Base-by-base conservation (phyloP, 495 filamentous ascomycete genomes). In the Aspergillus sclerotioniger region DNA sequence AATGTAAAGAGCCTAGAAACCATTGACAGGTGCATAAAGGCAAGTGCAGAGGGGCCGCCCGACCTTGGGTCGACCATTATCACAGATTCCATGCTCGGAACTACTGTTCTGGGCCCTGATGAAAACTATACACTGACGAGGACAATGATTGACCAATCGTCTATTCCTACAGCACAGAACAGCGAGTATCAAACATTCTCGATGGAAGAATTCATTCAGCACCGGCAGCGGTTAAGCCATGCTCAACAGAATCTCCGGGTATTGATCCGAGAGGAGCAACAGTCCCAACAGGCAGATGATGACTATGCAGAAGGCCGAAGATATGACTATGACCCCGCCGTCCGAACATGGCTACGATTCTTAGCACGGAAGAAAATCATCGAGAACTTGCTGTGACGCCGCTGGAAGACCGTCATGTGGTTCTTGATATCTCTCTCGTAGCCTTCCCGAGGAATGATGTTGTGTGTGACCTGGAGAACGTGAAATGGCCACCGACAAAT, bases 271-370 rank as follows among this genome's bases (percentile, higher is more conserved):
- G 77, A 80, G 32, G 76, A 80, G 53, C 67, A 72, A 31, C 72
- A 79, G 46, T 63, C 69, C 4, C 67, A 70, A 32, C 64, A 67
- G 19, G 64, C 65, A 5, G 80, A 82, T 59, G 73, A 80, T 4
- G 74, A 76, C 39, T 70, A 76, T 65, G 79, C 76, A 13, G 71
- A 71, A 17, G 69, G 74, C 37, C 70, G 76, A 46, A 63, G 76
- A 33, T 76, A 73, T 66, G 79, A 82, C 58, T 80, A 80, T 57
- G 75, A 74, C 8, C 72, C 77, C 6, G 75, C 74, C 17, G 62
- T 82, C 20, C 71, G 76, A 44, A 70, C 62, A 7, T 81, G 80
- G 72, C 59, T 77, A 47, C 71, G 70, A 19, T 69, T 71, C 33
- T 66, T 82, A 62, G 76, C 75, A 39, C 73, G 67, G 39, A 80